phyloP scores from a whole-genome alignment of 2,329 filamentous ascomycete genomes.

The Myriosclerotinia curreyana region DNA sequence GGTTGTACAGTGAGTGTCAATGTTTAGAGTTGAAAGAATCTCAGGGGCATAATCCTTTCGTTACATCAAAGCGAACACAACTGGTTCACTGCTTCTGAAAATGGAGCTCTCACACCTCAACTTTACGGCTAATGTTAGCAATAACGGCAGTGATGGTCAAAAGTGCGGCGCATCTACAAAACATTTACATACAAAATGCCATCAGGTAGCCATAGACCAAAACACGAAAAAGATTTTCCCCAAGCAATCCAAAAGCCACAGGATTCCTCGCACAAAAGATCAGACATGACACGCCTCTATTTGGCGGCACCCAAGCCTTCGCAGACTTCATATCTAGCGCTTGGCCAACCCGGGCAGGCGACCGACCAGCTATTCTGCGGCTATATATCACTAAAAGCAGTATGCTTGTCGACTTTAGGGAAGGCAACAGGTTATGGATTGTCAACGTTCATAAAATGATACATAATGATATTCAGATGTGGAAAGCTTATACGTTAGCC shows the following conservation, averaged over 20 bases:
- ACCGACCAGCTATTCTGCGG: not conserved
- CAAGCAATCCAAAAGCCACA: not conserved
- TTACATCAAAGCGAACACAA: too few species aligned
- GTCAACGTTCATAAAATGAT: not conserved
- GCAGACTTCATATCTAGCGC: constrained; percentile 3
- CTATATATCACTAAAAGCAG: not conserved
- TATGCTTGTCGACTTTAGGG: not conserved
- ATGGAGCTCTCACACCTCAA: too few species aligned
- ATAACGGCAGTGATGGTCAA: too few species aligned
- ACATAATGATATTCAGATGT: not conserved
- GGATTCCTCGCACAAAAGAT: not conserved
- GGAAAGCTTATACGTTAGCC: not conserved
- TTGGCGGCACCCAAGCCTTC: not conserved
- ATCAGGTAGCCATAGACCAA: too few species aligned
- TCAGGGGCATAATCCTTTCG: too few species aligned
- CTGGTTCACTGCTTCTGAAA: too few species aligned
- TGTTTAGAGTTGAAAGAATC: too few species aligned
- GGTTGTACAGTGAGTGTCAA: too few species aligned
- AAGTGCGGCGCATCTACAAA: too few species aligned
- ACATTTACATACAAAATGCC: too few species aligned
- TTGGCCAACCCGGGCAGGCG: not conserved
- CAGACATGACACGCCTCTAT: not conserved
- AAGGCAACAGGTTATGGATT: not conserved
- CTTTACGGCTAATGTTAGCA: too few species aligned
- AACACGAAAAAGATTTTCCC: too few species aligned